These are phyloP conservation scores for Cyberlindnera japonica DNA, from an alignment of 805 yeast genomes.

Conservation along the genomic window DNA sequence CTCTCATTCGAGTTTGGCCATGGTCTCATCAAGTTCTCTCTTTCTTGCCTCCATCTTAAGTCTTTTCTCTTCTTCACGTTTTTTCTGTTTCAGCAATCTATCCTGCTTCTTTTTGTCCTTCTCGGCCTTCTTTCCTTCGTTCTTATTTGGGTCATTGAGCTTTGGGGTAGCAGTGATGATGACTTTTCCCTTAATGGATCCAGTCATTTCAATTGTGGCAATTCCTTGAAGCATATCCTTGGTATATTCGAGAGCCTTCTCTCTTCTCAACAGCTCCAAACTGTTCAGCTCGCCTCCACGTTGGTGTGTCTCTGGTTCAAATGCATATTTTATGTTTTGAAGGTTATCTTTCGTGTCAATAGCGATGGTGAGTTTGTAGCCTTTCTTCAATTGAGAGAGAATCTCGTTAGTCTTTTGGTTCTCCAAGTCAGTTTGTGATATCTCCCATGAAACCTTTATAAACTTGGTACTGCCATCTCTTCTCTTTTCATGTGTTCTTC, in stretches of 20 bases:
- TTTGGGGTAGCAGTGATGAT: conserved; percentile 28
- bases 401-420: conserved; percentile 54
- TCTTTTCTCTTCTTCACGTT: conserved; percentile 25
- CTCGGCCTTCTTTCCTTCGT: conserved; percentile 15
- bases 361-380: conserved; percentile 33
- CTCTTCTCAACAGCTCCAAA: conserved; percentile 34
- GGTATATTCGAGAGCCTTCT: conserved; percentile 30
- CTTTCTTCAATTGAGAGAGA: conserved; percentile 39
- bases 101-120: conserved; percentile 21
- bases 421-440: conserved; percentile 46
- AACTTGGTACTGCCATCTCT: conserved; percentile 39
- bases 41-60: conserved; percentile 18
- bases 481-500: conserved; percentile 26
- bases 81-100: conserved; percentile 24
- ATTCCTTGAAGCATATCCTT: conserved; percentile 27
- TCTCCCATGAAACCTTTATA: conserved; percentile 53
- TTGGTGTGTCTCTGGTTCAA: conserved; percentile 18
- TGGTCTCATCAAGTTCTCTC: conserved; percentile 13
- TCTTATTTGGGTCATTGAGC: conserved; percentile 17
- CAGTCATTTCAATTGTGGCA: conserved; percentile 28
- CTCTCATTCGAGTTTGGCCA: conserved; percentile 2
- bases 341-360: conserved; percentile 37
- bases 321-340: conserved; percentile 15
- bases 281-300: conserved; percentile 22
- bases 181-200: conserved; percentile 27